Conservation (phyloP, 2,329 filamentous ascomycete species). For the Pyricularia pennisetigena region DNA sequence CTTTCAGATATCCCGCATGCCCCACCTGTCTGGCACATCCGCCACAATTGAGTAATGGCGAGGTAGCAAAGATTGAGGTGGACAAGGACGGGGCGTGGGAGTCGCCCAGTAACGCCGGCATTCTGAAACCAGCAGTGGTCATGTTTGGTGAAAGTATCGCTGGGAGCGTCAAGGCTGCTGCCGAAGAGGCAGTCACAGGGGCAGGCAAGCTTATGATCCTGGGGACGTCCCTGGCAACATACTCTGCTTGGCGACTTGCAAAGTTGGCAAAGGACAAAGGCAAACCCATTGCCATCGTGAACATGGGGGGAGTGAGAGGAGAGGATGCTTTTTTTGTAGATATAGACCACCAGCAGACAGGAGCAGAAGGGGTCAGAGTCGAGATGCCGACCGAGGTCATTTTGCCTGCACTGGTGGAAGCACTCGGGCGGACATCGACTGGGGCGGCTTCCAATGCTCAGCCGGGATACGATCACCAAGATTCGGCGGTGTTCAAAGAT, state of each 20-base stretch:
- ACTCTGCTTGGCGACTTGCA: constrained; percentile 85
- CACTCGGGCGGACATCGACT: constrained; percentile 2
- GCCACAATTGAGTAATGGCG: constrained; percentile 44
- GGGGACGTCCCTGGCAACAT: constrained; percentile 87
- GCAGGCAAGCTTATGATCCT: constrained; percentile 69
- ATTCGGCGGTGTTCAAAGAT: constrained; percentile 41
- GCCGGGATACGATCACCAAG: constrained; percentile 10
- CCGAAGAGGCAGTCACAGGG: constrained; percentile 70
- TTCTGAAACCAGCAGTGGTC: constrained; percentile 85
- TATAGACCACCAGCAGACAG: constrained; percentile 39
- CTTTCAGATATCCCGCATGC: constrained; percentile 86
- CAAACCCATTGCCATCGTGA: constrained; percentile 81
- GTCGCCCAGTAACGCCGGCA: constrained; percentile 55
- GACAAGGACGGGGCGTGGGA: constrained; percentile 77
- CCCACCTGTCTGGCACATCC: constrained; percentile 64
- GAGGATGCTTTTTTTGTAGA: constrained; percentile 62
- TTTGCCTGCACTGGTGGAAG: constrained; percentile 45
- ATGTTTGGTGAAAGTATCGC: constrained; percentile 95
- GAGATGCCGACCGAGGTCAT: constrained; percentile 49
- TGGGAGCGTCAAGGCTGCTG: constrained; percentile 56
- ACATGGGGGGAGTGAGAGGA: constrained; percentile 74
- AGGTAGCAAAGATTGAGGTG: constrained; percentile 48
- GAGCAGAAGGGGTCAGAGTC: constrained; percentile 42
- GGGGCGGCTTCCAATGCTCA: not conserved
- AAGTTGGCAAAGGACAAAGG: constrained; percentile 72